These are phyloP conservation scores for Dryas alaskensis DNA, from an alignment of 306 rosid genomes.

Conservation along the genomic window DNA sequence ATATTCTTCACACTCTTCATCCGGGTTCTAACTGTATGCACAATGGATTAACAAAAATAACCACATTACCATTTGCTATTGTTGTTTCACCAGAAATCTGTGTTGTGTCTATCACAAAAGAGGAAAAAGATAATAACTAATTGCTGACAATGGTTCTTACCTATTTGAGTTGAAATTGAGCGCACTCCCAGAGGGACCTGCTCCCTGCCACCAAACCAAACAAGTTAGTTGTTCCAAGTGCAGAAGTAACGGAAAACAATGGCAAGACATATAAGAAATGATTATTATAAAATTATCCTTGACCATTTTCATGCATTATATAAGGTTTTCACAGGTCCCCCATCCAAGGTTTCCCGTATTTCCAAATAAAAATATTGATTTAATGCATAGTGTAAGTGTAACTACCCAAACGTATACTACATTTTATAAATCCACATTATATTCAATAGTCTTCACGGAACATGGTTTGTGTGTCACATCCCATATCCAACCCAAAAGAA, in stretches of 20 bases:
- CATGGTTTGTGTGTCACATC: no score
- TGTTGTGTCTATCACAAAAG: not conserved
- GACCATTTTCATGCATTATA: not conserved
- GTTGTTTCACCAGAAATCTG: slow-evolving; percentile 6
- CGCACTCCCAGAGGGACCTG: slow-evolving; percentile 67
- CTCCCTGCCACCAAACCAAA: slow-evolving; percentile 54
- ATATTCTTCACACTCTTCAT: slow-evolving; percentile 98
- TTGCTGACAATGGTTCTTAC: slow-evolving; percentile 38
- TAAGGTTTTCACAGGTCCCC: not conserved
- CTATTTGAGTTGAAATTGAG: slow-evolving; percentile 87
- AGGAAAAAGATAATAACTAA: not conserved
- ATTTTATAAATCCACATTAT: no score
- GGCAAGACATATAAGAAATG: not conserved
- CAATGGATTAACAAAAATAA: slow-evolving; percentile 14
- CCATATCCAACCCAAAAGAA: no score
- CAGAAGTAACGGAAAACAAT: not conserved
- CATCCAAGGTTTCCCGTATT: no score
- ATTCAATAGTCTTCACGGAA: no score
- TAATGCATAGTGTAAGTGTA: no score
- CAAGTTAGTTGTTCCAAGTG: not conserved
- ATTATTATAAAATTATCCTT: not conserved
- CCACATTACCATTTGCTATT: not conserved
- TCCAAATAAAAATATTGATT: not conserved
- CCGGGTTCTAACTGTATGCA: slow-evolving; percentile 68
- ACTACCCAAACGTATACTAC: no score